Evolutionary conservation across 2,329 filamentous ascomycete species (phyloP), one percentile per base, ranked within the genome.

Genomic region (Aschersonia sp.): DNA sequence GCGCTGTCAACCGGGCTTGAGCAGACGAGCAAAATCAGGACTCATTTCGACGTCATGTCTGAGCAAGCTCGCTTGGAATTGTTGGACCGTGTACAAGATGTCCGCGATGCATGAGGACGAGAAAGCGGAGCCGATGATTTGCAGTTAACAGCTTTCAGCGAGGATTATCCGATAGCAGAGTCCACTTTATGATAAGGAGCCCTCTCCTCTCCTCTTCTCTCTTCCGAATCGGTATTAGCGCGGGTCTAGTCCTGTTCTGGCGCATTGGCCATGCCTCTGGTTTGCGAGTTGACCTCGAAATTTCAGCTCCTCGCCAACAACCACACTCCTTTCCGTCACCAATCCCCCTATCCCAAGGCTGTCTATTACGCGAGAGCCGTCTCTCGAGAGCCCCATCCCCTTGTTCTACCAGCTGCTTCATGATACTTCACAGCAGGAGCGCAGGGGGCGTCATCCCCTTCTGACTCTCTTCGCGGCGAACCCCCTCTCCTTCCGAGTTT

Each of bases 281-380:
- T 65, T 61, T 66, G 62, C 64, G 59, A 63, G 59, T 62, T 59
- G 60, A 67, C 65, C 61, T 68, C 60, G 65, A 69, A 68, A 68
- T 66, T 67, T 67, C 65, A 67, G 65, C 64, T 63, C 59, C 63
- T 65, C 57, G 59, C 52, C 55, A n/a, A 54, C 51, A 58, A 61
- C 57, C 55, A 5, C 43, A 30, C 51, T 57, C 58, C 56, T 56
- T 59, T 58, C 44, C 56, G 58, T 52, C 50, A 61, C 60, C 62
- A 60, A 55, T 59, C 55, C 54, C 61, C 60, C 59, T 28, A 30
- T 54, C 58, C 59, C 55, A 55, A 58, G 54, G 57, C 57, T 53
- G 53, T 55, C 54, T 56, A 20, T 20, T 31, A 41, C 52, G 54
- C 56, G 56, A 56, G 57, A 54, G 55, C 56, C 54, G 53, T 56